A percentile compares a stretch with the other conserved stretches of the same genome.
These are phyloP conservation scores for Botrytis pseudocinerea DNA, from an alignment of 2,329 filamentous ascomycete genomes.

Conservation along the genomic window DNA sequence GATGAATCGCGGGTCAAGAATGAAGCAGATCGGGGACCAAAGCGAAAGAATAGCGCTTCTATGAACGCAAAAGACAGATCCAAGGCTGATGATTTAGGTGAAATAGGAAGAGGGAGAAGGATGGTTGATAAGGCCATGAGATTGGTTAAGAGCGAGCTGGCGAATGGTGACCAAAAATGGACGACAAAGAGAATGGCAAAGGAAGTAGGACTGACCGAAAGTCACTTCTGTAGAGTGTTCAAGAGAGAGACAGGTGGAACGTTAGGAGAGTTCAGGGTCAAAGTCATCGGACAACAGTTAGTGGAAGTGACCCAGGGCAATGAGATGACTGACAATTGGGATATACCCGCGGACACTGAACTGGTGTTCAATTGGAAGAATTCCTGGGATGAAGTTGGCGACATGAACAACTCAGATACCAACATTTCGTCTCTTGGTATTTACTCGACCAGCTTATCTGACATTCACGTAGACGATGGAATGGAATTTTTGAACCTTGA, in stretches of 20 bases:
- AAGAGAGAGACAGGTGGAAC: conserved; percentile 46
- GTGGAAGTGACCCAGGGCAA: neutral
- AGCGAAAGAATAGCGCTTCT: neutral
- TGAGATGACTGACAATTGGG: too few relatives aligned
- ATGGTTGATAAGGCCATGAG: neutral
- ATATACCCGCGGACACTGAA: neutral
- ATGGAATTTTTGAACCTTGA: conserved; percentile 9
- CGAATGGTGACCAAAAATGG: conserved; percentile 31
- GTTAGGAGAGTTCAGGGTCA: conserved; percentile 24
- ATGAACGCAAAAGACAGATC: accelerated
- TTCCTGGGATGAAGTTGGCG: neutral
- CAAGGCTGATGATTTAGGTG: neutral
- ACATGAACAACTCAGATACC: neutral
- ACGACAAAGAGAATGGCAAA: conserved; percentile 51
- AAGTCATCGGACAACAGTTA: neutral
- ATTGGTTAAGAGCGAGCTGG: neutral
- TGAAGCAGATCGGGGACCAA: too few relatives aligned
- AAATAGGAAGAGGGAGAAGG: conserved; percentile 13
- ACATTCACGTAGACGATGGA: neutral
- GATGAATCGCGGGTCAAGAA: neutral
- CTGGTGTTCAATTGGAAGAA: neutral
- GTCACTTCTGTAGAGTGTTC: conserved; percentile 61
- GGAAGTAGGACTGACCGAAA: conserved; percentile 54
- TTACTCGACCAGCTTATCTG: neutral
- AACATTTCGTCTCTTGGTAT: too few relatives aligned